Conservation (phyloP, 148 eudicot species). For the Diospyros kaki region DNA sequence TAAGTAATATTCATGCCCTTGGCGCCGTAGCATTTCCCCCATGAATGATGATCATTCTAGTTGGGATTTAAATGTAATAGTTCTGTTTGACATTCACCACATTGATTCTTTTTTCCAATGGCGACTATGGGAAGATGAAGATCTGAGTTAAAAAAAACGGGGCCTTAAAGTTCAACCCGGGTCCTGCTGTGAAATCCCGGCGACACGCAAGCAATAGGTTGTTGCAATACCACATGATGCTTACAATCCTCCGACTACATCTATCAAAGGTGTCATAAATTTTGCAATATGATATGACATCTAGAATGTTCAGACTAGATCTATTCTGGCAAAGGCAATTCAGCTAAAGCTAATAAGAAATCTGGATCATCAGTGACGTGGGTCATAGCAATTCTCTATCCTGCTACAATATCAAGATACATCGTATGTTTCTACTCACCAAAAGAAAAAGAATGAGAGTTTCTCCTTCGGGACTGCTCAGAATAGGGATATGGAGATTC, state of each 20-base stretch:
- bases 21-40: too few species aligned
- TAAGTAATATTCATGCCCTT: too few species aligned
- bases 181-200: not conserved
- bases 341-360: not conserved
- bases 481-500: slow-evolving; percentile 3
- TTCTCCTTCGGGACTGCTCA: not conserved
- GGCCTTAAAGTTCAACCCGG: not conserved
- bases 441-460: not conserved
- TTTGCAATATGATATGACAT: not conserved
- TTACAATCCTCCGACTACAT: too few species aligned
- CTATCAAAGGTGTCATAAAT: too few species aligned
- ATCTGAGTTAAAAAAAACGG: not conserved
- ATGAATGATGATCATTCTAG: too few species aligned
- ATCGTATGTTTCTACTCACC: not conserved
- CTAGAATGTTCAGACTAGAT: not conserved
- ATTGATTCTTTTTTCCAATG: not conserved
- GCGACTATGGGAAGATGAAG: not conserved
- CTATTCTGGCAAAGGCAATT: not conserved
- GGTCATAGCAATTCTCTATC: not conserved
- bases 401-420: not conserved
- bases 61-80: too few species aligned
- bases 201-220: not conserved
- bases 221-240: not conserved
- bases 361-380: not conserved
- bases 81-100: not conserved